Base-by-base conservation (phyloP, 2,329 filamentous ascomycete species). In the Microcyclospora pomicola region DNA sequence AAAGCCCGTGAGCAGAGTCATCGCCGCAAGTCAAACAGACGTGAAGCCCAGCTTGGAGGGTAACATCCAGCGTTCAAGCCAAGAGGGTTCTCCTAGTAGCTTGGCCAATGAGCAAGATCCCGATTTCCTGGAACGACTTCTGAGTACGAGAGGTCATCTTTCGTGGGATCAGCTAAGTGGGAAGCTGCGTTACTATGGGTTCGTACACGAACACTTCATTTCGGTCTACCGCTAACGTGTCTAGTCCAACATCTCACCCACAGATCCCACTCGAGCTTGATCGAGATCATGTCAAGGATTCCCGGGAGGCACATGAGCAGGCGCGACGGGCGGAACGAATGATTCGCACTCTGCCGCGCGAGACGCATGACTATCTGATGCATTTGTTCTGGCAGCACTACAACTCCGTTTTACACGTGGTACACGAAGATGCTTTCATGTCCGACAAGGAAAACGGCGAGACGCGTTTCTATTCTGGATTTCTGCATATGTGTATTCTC, bases 341-440 rank as follows among this genome's bases (percentile, higher is more conserved):
- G 41, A 45, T 51, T 28, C 39, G 49, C 11, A 43, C 43, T 14
- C 33, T 51, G 16, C 42, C 49, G 5, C 27, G 44, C 14, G 44
- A 48, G 24, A 50, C 48, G 9, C 49, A 50, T 33, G 48, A 51
- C 28, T 50, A 51, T 32, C 39, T 51, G 4, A 49, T 51, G 49
- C 19, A 46, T 9, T 37, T 50, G 12, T 51, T 51, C 38, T 51
- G 46, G 46, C 43, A 45, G 30, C 49, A 51, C 33, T 51, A 51
- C 40, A 51, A 51, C 34, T 38, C 36, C 10, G 49, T 51, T 1
- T 15, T 51, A 10, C 49, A 51, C 14, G 49, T 51, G 2, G 49
- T 51, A 1, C 48, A 51, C 29, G 43, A 50, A 30, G 44, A 46
- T 9, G 48, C 48, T 2, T 51, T 51, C 42, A 44, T 42, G 15